A percentile compares a stretch with the other conserved stretches of the same genome.
phyloP scores from a whole-genome alignment of 371 early-diverging fungal genomes.

The Rhizopus stolonifer region DNA sequence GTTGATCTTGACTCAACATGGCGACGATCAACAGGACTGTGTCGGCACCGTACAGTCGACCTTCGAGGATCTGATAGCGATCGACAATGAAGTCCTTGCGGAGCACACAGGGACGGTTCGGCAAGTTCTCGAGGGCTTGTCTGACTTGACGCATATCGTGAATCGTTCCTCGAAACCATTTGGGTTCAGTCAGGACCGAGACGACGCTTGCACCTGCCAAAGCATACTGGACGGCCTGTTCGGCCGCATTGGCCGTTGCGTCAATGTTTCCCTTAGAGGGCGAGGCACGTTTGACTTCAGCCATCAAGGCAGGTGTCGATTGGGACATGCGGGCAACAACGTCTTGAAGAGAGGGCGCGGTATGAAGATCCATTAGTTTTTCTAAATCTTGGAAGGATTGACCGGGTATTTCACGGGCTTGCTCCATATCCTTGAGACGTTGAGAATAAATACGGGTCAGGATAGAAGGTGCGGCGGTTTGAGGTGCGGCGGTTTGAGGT shows the following conservation, averaged over 20 bases:
- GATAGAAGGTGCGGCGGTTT: conserved; percentile 47
- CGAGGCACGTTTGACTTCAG: conserved; percentile 96
- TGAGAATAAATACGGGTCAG: conserved; percentile 73
- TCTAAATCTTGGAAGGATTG: conserved; percentile 66
- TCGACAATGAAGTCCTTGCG: conserved; percentile 97
- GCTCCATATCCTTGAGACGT: conserved; percentile 77
- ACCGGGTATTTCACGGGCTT: conserved; percentile 74
- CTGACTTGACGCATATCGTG: conserved; percentile 89
- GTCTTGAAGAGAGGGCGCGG: conserved; percentile 78
- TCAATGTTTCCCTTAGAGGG: conserved; percentile 95
- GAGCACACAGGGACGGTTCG: conserved; percentile 88
- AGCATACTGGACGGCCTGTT: conserved; percentile 84
- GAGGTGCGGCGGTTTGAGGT: conserved; percentile 10
- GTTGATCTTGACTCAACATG: conserved; percentile 72
- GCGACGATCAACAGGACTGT: conserved; percentile 95
- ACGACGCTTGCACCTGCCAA: conserved; percentile 89
- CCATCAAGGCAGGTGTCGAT: conserved; percentile 73
- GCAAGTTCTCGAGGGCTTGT: conserved; percentile 57
- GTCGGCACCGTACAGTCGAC: conserved; percentile 90
- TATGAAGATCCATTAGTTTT: conserved; percentile 64
- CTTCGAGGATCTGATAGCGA: conserved; percentile 93
- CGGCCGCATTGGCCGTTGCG: conserved; percentile 76
- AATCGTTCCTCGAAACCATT: conserved; percentile 94
- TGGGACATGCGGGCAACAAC: conserved; percentile 70
- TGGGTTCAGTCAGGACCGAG: conserved; percentile 96